phyloP scores from a whole-genome alignment of 208 protist genomes.

The Trypanosoma boissoni region DNA sequence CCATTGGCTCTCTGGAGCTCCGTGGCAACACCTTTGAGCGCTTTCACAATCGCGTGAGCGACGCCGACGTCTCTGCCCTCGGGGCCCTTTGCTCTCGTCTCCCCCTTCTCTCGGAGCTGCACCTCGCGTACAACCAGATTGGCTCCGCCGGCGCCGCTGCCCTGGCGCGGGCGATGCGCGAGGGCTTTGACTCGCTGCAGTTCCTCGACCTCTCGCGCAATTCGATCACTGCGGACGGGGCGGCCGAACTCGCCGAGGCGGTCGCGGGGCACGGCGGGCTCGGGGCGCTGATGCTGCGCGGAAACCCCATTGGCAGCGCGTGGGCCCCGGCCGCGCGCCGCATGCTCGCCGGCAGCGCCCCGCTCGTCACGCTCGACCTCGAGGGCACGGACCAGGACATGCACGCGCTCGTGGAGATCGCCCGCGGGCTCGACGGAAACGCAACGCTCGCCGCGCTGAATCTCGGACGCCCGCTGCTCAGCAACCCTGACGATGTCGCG shows the following conservation, averaged over 20 bases:
- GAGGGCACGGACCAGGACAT: slow-evolving; percentile 51
- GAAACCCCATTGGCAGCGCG: slow-evolving; percentile 52
- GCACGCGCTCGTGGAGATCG: slow-evolving; percentile 51
- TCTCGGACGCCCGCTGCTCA: slow-evolving; percentile 59
- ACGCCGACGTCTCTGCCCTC: slow-evolving; percentile 56
- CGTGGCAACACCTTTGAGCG: slow-evolving; percentile 60
- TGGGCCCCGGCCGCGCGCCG: slow-evolving; percentile 33
- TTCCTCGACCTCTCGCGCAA: slow-evolving; percentile 65
- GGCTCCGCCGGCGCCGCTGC: slow-evolving; percentile 31
- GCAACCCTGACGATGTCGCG: slow-evolving; percentile 51
- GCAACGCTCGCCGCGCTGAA: slow-evolving; percentile 46
- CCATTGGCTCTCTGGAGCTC: slow-evolving; percentile 29
- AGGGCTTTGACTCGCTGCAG: slow-evolving; percentile 32
- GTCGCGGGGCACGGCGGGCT: slow-evolving; percentile 29
- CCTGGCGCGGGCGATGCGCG: slow-evolving; percentile 42
- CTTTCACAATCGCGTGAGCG: slow-evolving; percentile 54
- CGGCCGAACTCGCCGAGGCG: slow-evolving; percentile 33
- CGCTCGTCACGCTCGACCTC: slow-evolving; percentile 49
- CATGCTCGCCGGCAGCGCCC: slow-evolving; percentile 34
- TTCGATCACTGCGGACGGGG: slow-evolving; percentile 41
- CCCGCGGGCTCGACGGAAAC: slow-evolving; percentile 36
- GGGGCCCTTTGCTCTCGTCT: slow-evolving; percentile 19
- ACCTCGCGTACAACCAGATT: slow-evolving; percentile 70
- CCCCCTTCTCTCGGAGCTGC: slow-evolving; percentile 31
- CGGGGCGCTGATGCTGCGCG: slow-evolving; percentile 30